Base-by-base conservation (phyloP, 1,139 yeast genomes). In the Blastobotrys illinoisensis region DNA sequence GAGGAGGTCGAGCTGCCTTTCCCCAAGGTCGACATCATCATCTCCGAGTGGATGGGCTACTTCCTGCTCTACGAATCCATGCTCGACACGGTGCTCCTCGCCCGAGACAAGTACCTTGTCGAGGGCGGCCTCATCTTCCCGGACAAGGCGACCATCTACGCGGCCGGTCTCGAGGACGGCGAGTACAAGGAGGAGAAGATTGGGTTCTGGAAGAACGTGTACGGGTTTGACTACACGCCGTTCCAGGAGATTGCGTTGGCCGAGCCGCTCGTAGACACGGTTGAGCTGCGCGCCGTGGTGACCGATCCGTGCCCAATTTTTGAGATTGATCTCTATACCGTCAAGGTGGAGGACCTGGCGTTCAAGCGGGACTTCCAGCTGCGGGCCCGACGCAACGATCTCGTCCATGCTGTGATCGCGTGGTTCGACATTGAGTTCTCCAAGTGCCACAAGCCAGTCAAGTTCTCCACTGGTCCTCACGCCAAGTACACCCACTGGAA, bases 41-140 rank as follows among this genome's bases (percentile, higher is more conserved):
- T 95, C 58, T 85, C 95, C 60, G 99, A 95, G 74, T 95, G 99
- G 99, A 95, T 95, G 99, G 99, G 99, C 18, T 95, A 95, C 75
- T 95, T 95, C 68, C 75, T 95, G 66, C 77, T 95, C 56, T 95
- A 93, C 69, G 99, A 95, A 77, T 88, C 96, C 60, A 95, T 95
- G 99, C 80, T 95, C 71, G 99, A 95, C 71, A 90, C 99, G 44
- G 99, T 95, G 20, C 77, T 95, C 61, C 81, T 82, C 62, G 99
- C 99, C 36, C 83, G 99, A 74, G 99, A 95, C 74, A 82, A 80
- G 71, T 95, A 90, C 71, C 80, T 95, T 67, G 89, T 79, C 44
- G 79, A 84, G 67, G 95, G 86, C 49, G 99, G 99, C 9, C 78
- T 91, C 62, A 89, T 95, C 59, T 85, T 95, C 78, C 99, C 99